Evolutionary conservation across 2,329 filamentous ascomycete genomes (phyloP), one percentile per base, ranked within the genome.

Genomic region (Colletotrichum sp.): DNA sequence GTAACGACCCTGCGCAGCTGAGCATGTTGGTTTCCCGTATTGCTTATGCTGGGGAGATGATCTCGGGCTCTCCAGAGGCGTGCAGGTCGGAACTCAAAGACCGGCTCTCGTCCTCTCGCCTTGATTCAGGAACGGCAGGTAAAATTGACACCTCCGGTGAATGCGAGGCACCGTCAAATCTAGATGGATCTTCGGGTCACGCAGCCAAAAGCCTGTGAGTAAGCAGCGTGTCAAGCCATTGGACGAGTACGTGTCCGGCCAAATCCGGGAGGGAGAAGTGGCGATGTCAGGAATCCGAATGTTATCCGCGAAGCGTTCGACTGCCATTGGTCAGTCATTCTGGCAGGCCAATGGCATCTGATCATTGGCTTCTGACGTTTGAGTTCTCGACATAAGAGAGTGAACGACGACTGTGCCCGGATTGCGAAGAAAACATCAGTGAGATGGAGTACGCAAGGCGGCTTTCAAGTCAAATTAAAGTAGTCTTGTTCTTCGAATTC

Each of bases 381-480:
- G n/a, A 21, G n/a, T 21, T 5, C 43, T 52, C 10, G 12, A 7
- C n/a, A n/a, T 5, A 13, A 12, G n/a, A 52, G 43, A 6, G n/a
- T 5, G 1, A 13, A 21, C n/a, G n/a, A 52, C n/a, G 43, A 52
- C 10, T 52, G n/a, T 6, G n/a, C 12, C 13, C 6, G 2, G n/a
- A 8, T 52, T 21, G 9, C 8, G n/a, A 13, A 48, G n/a, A 10
- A 52, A 48, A 6, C 12, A 7, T 6, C 6, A 21, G 18, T 0
- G 8, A 0, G n/a, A 48, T 13, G 18, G n/a, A 13, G 43, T n/a
- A 13, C 5, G 0, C 18, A 21, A 52, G 12, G 10, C 1, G n/a
- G 8, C 10, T 48, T 12, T 0, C 10, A 52, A 13, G 43, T n/a
- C n/a, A 52, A 21, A n/a, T 24, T 2, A 24, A 12, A 21, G 2